Base-by-base conservation (phyloP, 495 filamentous ascomycete species). In the Saxophila tyrrhenica region DNA sequence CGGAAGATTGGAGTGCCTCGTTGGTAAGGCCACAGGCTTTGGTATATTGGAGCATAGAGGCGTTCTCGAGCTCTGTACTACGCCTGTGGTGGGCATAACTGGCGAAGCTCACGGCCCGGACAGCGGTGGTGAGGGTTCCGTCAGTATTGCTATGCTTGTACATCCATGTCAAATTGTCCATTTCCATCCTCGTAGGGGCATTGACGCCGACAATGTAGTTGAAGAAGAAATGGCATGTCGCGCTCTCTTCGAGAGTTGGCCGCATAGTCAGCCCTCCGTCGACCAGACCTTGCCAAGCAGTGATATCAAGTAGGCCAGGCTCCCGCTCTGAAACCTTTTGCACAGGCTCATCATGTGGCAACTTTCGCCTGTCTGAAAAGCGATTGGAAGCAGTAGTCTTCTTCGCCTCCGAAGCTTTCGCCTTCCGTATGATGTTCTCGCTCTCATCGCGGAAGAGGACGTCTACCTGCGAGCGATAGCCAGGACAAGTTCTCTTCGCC, bases 381-480 rank as follows among this genome's bases (percentile, higher is more conserved):
- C n/a, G n/a, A n/a, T n/a, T n/a, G n/a, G n/a, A 44, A 9, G 19
- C 15, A 8, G 41, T n/a, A 7, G 41, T 8, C 23, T 20, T 48
- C 45, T 25, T 48, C 21, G 21, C 21, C 24, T 48, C 45, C 3
- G 20, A 25, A 25, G 24, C 19, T 45, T 20, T 24, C n/a, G 19
- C 41, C 44, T 60, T 63, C 47, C 52, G 50, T 13, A 44, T 19
- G 3, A 60, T 43, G 19, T 52, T 48, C 13, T 3, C n/a, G 51
- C 50, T 63, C 39, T 63, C 29, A 25, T 63, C 57, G 20, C 51
- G 54, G 43, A 63, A 60, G 29, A 58, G 41, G 10, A 63, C 41
- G 32, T 63, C 61, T 1, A 39, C 21, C 19, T 46, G n/a, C 21
- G 56, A 43, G 1, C 57, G 50, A 23, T 63, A 63, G 3, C 61